These are phyloP conservation scores for Cardiosporidium cionae DNA, from an alignment of 169 alveolate species.

Conservation along the genomic window DNA sequence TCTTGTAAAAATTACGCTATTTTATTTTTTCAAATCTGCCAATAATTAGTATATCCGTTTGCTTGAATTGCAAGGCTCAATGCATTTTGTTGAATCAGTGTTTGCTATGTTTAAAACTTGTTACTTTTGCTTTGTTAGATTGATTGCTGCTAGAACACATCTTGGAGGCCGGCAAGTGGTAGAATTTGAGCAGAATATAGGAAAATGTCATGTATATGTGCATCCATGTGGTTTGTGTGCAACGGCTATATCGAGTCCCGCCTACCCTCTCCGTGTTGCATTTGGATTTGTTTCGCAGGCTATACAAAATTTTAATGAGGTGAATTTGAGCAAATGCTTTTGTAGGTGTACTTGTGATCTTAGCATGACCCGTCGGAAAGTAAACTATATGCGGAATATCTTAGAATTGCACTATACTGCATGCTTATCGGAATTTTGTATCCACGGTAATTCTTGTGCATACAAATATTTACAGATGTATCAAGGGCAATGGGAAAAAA, in stretches of 20 bases:
- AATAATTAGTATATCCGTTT: neutral
- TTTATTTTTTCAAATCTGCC: neutral
- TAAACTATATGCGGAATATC: too few relatives aligned
- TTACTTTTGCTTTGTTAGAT: conserved; percentile 45
- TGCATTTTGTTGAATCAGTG: neutral
- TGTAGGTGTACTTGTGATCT: neutral
- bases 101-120: neutral
- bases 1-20: neutral
- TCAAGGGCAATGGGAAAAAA: conserved; percentile 13
- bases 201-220: conserved; percentile 36
- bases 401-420: too few relatives aligned
- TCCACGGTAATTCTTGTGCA: too few relatives aligned
- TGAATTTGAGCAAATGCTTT: neutral
- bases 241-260: conserved; percentile 48
- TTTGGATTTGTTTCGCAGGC: conserved; percentile 49
- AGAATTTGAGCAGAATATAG: conserved; percentile 65
- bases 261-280: conserved; percentile 70
- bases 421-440: too few relatives aligned
- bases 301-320: conserved; percentile 23
- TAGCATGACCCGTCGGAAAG: neutral
- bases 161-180: conserved; percentile 72
- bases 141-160: conserved; percentile 65
- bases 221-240: conserved; percentile 44
- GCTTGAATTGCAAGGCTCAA: neutral
- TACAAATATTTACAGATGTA: too few relatives aligned